Evolutionary conservation across 176 grass and related monocot species (phyloP), one percentile per base, ranked within the genome.

Genomic region (Guadua angustifolia): DNA sequence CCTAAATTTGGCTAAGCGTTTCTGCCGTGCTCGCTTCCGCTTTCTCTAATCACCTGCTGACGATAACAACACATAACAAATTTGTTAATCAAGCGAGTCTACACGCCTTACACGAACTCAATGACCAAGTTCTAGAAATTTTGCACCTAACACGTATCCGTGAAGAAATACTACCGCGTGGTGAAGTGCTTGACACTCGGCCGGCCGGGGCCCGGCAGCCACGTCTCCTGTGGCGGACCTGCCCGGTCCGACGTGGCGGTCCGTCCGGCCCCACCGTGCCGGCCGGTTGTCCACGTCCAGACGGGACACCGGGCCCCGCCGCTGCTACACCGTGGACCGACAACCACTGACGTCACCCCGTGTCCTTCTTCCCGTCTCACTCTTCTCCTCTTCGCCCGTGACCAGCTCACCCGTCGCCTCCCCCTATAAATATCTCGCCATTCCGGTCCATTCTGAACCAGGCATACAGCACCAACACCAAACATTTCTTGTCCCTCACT

Each of bases 281-380:
- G 91, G 91, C 76, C 49, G 39, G 61, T 42, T 93, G 90, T 87
- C 79, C 89, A 61, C 86, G 79, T 55, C 45, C 1, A 6, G 69
- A 77, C 79, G 62, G 12, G 85, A 95, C 92, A 93, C 74, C 8
- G 88, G 88, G 92, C 15, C 90, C 90, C 78, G 0, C 84, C 29
- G 4, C 26, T 92, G 92, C 88, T 72, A 7, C 38, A 14, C 65
- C 69, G 13, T 33, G 33, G n/a, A 59, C 52, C 38, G 84, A 93
- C 88, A 93, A 1, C 49, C 45, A 5, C 84, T 66, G 92, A 90
- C 87, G 86, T 86, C 89, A 81, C 56, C 57, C 29, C 71, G 13
- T 79, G 56, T 82, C 79, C 88, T 57, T 68, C 77, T 81, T 79
- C 62, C 19, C 52, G 59, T 40, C 80, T 57, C 22, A 5, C 77